These are phyloP conservation scores for Penicillium sp. DNA, from an alignment of 2,329 filamentous ascomycete genomes.

Conservation along the genomic window DNA sequence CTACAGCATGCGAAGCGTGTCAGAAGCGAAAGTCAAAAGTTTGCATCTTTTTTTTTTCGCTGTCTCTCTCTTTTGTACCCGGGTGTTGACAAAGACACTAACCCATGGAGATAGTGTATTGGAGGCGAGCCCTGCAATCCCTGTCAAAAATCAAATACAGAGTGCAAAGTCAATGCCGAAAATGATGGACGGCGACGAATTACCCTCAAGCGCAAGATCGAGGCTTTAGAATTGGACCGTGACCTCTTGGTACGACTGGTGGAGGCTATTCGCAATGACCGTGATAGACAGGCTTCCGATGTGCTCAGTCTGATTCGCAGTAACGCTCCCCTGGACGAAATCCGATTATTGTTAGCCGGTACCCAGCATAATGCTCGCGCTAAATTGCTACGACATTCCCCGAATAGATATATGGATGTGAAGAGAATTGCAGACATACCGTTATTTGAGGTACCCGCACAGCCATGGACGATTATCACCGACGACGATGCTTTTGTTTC, in stretches of 20 bases:
- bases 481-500: slow-evolving; percentile 21
- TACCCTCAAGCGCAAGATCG: slow-evolving; percentile 10
- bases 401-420: slow-evolving; percentile 3
- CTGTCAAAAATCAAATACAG: slow-evolving; percentile 3
- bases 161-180: slow-evolving; percentile 12
- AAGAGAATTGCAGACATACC: slow-evolving; percentile 7
- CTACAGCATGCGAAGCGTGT: slow-evolving; percentile 1
- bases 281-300: slow-evolving; percentile 1
- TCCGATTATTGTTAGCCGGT: slow-evolving; percentile 3
- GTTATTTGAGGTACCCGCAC: slow-evolving; percentile 14
- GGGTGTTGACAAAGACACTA: neutral
- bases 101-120: neutral
- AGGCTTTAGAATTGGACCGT: slow-evolving; percentile 16
- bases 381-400: neutral
- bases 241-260: slow-evolving; percentile 15
- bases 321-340: slow-evolving; percentile 14
- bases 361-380: neutral
- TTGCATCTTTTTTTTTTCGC: neutral
- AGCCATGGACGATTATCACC: slow-evolving; percentile 23
- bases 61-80: neutral
- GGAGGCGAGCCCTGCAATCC: neutral
- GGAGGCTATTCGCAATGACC: slow-evolving; percentile 11
- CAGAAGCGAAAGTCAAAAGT: slow-evolving; percentile 5
- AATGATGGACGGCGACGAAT: slow-evolving; percentile 16
- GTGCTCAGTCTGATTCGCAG: slow-evolving; percentile 14